These are phyloP conservation scores for Pachysandra terminalis DNA, from an alignment of 164 flowering plant species.

Conservation along the genomic window DNA sequence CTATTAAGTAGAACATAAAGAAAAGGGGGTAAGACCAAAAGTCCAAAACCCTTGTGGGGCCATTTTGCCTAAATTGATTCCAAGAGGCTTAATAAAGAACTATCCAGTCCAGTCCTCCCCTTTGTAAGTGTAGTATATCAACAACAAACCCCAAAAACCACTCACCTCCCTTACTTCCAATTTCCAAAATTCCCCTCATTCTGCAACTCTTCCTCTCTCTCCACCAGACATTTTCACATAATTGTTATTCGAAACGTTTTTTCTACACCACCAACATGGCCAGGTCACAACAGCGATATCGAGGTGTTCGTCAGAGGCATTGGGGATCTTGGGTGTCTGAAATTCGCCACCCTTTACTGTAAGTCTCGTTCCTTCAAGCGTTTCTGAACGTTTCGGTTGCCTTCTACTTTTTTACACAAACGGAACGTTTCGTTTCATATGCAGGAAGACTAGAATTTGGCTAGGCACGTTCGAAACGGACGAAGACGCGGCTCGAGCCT, in stretches of 20 bases:
- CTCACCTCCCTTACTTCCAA: conserved; percentile 14
- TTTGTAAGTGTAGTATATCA: too few species aligned
- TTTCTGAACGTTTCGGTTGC: conserved; percentile 4
- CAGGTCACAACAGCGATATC: conserved; percentile 59
- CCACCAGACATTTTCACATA: conserved; percentile 32
- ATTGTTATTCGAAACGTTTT: conserved; percentile 19
- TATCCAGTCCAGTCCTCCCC: conserved; percentile 12
- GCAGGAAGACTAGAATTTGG: conserved; percentile 90
- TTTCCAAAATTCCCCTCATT: conserved; percentile 10
- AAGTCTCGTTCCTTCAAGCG: conserved; percentile 17
- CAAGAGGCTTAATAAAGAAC: conserved; percentile 29
- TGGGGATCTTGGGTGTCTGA: conserved; percentile 90
- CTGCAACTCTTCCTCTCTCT: conserved; percentile 15
- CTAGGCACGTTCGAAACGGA: conserved; percentile 92
- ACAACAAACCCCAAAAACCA: too few species aligned
- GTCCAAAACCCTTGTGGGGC: conserved; percentile 25
- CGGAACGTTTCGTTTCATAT: too few species aligned
- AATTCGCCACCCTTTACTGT: conserved; percentile 83
- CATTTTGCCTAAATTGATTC: conserved; percentile 28
- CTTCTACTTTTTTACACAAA: background rate
- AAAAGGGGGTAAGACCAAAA: conserved; percentile 13
- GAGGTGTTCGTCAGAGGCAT: conserved; percentile 76
- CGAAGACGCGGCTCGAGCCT: conserved; percentile 85
- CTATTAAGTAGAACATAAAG: conserved; percentile 5
- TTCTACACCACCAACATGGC: conserved; percentile 35